Base-by-base conservation (phyloP, 192 early-diverging fungal genomes). In the Martensiomyces pterosporus region DNA sequence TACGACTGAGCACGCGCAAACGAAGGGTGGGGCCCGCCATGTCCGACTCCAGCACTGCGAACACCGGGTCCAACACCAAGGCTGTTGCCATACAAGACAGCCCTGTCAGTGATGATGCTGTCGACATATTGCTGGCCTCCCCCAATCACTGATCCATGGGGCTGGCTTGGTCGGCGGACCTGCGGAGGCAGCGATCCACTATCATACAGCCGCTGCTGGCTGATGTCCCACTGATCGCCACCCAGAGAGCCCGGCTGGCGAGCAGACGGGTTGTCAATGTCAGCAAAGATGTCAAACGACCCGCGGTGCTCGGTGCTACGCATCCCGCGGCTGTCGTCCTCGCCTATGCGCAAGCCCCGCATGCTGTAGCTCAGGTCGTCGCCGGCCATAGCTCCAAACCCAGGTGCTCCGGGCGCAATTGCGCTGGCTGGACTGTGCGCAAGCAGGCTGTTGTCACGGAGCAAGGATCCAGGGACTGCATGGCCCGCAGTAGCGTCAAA, bases 231-330 rank as follows among this genome's bases (percentile, higher is more conserved):
- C 9, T 72, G 62, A 24, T 72, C 69, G 46, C 45, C 27, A 5
- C 6, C 12, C 6, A 5, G 6, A 32, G 6, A 8, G 29, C 29
- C 29, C 29, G 12, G 5, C 51, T 8, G 42, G 60, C 3, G 60
- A 1, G 61, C 26, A 14, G 35, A 38, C 1, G 68, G 57, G 9
- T 39, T 35, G 10, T 72, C 69, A 4, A 50, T 47, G n/a, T 72
- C 69, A n/a, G 52, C 57, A 55, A 57, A 72, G 21, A 65, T 57
- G 18, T 60, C 69, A 24, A 64, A 60, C 1, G 61, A 38, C 4
- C 57, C 57, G 15, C 53, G 69, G 24, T 59, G 44, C 19, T 72
- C 69, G 15, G 69, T 62, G 18, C 69, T 72, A 27, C 68, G 68
- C 42, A 72, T 38, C 9, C 37, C 61, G 24, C 61, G 61, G 3